These are phyloP conservation scores for Liquidambar formosana DNA, from an alignment of 164 flowering plant species.

Conservation along the genomic window DNA sequence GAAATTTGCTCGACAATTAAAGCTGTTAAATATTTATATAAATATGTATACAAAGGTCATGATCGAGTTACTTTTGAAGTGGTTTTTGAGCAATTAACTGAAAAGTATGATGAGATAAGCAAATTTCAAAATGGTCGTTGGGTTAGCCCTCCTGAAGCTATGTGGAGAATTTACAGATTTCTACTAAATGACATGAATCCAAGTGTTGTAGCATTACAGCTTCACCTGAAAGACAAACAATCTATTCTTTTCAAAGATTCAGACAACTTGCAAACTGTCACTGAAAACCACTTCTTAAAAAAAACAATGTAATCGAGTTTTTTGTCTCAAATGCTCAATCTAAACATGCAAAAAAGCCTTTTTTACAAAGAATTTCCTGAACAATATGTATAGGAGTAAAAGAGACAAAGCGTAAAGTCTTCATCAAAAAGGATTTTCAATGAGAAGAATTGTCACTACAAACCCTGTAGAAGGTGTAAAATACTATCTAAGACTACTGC, in stretches of 20 bases:
- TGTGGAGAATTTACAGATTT: slow-evolving; percentile 4
- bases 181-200: neutral
- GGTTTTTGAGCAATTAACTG: too few relatives aligned
- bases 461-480: slow-evolving; percentile 1
- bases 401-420: neutral
- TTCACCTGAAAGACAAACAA: neutral
- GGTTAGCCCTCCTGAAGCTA: neutral
- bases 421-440: too few relatives aligned
- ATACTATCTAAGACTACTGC: neutral
- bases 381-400: neutral
- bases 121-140: neutral
- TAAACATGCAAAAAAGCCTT: too few relatives aligned
- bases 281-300: neutral
- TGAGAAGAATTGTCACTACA: neutral
- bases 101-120: neutral
- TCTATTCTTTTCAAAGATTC: neutral
- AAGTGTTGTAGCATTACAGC: neutral
- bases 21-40: slow-evolving; percentile 19
- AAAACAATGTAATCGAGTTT: neutral
- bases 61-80: slow-evolving; percentile 5
- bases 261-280: neutral
- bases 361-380: neutral
- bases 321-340: neutral
- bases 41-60: slow-evolving; percentile 26
- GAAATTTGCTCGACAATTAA: slow-evolving; percentile 12